Conservation (phyloP, 73 alveolate genomes). For the Paramecium biaurelia region DNA sequence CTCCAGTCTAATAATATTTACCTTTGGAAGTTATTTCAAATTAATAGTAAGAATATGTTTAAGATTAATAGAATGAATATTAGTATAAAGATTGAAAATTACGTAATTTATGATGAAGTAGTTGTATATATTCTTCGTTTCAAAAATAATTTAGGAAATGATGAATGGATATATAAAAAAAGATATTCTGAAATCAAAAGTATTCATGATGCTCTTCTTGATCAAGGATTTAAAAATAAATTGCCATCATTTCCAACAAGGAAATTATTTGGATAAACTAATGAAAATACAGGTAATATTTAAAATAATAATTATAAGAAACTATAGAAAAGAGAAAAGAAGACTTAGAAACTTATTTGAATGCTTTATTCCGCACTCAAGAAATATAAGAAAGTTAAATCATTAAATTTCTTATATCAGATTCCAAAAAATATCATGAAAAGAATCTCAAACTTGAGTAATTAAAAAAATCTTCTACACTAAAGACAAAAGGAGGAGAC, state of each 20-base stretch:
- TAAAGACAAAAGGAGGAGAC: neutral
- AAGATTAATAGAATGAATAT: neutral
- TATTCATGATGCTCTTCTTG: slow-evolving; percentile 35
- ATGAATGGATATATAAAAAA: slow-evolving; percentile 13
- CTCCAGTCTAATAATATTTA: slow-evolving; percentile 27
- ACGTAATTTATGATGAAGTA: slow-evolving; percentile 1
- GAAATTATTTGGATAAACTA: slow-evolving; percentile 28
- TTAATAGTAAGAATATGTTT: neutral
- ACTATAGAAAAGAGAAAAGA: neutral
- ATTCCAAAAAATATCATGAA: neutral
- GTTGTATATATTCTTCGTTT: neutral
- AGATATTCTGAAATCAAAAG: slow-evolving; percentile 34
- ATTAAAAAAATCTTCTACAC: neutral
- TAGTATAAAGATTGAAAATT: neutral
- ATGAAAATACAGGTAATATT: slow-evolving; percentile 27
- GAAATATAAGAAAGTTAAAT: neutral
- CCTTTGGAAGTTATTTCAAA: neutral
- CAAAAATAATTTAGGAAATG: neutral
- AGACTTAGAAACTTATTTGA: neutral
- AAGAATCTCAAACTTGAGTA: neutral
- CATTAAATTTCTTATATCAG: neutral
- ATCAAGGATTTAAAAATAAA: slow-evolving; percentile 16
- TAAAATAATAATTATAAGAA: neutral
- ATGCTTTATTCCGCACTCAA: neutral
- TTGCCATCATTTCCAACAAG: slow-evolving; percentile 22